phyloP scores from a whole-genome alignment of 257 asterid genomes.

The Apocynum venetum region DNA sequence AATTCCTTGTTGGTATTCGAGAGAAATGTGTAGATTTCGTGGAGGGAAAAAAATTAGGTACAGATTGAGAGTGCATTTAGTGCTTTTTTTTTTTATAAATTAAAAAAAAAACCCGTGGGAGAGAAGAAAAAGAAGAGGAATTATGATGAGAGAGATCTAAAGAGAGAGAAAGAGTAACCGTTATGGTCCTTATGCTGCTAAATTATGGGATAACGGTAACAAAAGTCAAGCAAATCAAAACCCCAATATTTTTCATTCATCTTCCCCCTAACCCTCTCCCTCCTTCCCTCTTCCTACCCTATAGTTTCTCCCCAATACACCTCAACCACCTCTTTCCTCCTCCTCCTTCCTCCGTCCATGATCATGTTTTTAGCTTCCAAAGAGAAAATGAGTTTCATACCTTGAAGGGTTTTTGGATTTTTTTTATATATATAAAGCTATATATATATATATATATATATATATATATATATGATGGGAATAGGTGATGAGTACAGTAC shows the following conservation, averaged over 20 bases:
- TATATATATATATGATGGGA: constrained; percentile 11
- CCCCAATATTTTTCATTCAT: constrained; percentile 9
- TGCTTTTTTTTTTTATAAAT: neutral
- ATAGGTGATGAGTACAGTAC: constrained; percentile 10
- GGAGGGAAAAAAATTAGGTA: constrained; percentile 17
- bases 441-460: too few relatives aligned
- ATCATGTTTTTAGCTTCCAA: neutral
- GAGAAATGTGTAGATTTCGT: neutral
- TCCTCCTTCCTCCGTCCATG: neutral
- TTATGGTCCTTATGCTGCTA: constrained; percentile 21
- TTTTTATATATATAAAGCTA: too few relatives aligned
- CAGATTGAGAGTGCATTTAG: constrained; percentile 21
- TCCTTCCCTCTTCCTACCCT: neutral
- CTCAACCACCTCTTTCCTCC: constrained; percentile 1
- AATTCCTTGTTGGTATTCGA: neutral
- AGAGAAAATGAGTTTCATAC: neutral
- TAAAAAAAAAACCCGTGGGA: neutral
- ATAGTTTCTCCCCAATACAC: neutral
- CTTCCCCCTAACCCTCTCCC: neutral
- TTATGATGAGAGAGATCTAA: constrained; percentile 11
- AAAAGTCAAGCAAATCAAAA: constrained; percentile 24
- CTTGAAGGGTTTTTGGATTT: neutral
- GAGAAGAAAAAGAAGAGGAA: neutral
- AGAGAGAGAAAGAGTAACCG: neutral
- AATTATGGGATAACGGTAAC: constrained; percentile 31